A percentile compares a stretch with the other conserved stretches of the same genome.
Conservation (phyloP, 129 eudicot genomes). For the Tanacetum coccineum region DNA sequence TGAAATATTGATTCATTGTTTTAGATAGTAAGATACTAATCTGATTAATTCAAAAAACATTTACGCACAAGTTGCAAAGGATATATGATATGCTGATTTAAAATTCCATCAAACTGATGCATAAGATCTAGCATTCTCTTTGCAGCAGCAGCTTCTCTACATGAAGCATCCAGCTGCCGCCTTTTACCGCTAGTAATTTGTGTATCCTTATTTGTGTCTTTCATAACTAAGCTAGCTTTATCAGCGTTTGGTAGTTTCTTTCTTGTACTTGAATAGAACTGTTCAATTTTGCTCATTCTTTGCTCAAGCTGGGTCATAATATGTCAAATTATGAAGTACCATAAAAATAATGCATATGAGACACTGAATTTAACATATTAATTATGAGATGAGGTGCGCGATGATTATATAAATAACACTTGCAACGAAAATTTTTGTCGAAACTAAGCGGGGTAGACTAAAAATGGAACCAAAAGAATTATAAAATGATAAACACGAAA, state of each 20-base stretch:
- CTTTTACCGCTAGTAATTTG: constrained; percentile 43
- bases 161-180: constrained; percentile 66
- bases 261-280: constrained; percentile 53
- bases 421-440: too few relatives aligned
- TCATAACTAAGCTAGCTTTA: constrained; percentile 52
- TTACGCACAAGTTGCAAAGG: constrained; percentile 14
- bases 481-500: too few relatives aligned
- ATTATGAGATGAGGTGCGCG: neutral
- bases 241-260: constrained; percentile 50
- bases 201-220: constrained; percentile 71
- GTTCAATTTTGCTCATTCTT: constrained; percentile 57
- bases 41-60: too few relatives aligned
- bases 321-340: constrained; percentile 7
- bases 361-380: neutral
- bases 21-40: too few relatives aligned
- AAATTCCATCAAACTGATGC: constrained; percentile 56
- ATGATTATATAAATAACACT: neutral
- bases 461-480: too few relatives aligned
- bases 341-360: too few relatives aligned
- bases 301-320: constrained; percentile 63
- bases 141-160: constrained; percentile 63
- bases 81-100: constrained; percentile 59
- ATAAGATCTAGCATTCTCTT: constrained; percentile 93
- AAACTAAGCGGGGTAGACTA: too few relatives aligned
- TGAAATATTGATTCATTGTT: neutral